These are phyloP conservation scores for Thecamonas trahens DNA, from an alignment of 78 protist genomes.

Conservation along the genomic window DNA sequence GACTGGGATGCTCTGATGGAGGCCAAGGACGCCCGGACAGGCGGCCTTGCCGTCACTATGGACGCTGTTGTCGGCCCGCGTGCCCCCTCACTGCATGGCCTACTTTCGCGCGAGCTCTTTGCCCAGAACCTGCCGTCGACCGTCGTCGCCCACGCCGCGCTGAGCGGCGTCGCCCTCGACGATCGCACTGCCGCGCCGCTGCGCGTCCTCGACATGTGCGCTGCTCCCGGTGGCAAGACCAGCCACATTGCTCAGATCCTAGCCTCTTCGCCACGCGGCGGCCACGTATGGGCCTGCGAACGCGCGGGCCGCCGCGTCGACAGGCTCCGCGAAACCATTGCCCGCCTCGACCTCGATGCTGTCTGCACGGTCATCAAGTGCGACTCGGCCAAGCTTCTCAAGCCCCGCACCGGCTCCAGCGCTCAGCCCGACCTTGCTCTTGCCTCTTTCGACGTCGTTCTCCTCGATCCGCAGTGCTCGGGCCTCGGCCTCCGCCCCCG, in stretches of 20 bases:
- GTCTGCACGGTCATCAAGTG: not conserved
- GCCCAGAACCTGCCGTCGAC: conserved; percentile 11
- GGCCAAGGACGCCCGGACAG: no score
- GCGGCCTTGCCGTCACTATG: no score
- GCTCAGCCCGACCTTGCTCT: not conserved
- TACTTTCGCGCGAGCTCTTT: not conserved
- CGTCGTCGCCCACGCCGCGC: not conserved
- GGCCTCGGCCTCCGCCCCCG: conserved; percentile 26
- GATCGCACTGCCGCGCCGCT: not conserved
- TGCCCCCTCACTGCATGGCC: not conserved
- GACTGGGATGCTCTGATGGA: no score
- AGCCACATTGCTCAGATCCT: conserved; percentile 1
- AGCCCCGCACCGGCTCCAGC: not conserved
- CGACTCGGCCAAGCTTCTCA: not conserved
- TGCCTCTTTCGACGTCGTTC: conserved; percentile 14
- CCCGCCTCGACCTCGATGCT: not conserved
- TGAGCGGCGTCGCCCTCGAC: not conserved
- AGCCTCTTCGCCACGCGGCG: no score
- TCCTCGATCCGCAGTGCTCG: conserved; percentile 52
- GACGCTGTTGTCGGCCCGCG: no score
- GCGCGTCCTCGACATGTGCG: conserved; percentile 16
- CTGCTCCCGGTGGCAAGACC: conserved; percentile 44
- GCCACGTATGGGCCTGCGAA: no score
- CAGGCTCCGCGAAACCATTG: not conserved
- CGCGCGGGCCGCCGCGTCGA: not conserved